Evolutionary conservation across 2,329 filamentous ascomycete genomes (phyloP), one percentile per base, ranked within the genome.

Genomic region (Rutstroemia sydowiana): DNA sequence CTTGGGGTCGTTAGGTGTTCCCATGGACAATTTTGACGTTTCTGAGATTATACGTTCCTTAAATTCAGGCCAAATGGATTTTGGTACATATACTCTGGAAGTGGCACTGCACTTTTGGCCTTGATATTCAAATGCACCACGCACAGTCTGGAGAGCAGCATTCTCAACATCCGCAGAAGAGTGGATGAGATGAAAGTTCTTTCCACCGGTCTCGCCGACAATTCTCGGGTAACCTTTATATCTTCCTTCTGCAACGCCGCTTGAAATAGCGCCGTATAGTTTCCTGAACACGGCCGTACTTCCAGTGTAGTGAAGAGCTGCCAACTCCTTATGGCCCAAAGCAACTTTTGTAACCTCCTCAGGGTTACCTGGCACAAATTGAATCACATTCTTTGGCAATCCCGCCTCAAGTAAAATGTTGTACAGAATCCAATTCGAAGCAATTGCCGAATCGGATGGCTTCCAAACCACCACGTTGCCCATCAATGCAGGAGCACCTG

Each of bases 401-500:
- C 92, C 91, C 16, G 92, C 90, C 73, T 96, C 91, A 21, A 93
- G 74, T 14, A 96, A 78, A 67, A 96, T 93, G 68, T 91, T 79
- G 74, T 95, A 90, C 45, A 95, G 75, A 51, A 96, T 75, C 82
- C 87, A 95, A 75, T 91, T 95, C 57, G 87, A 90, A 18, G 86
- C 85, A 56, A 96, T 86, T 36, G 91, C 88, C 14, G 76, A 85
- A 60, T 92, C 88, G 11, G 88, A 95, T 20, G 91, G 91, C 77
- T 96, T 96, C 91, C 91, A 96, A 43, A 96, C 73, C 3, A 95
- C 89, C 1, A 96, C 92, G 68, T 96, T 96, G 55, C 91, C 91
- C 75, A 96, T 84, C 53, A 96, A 73, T 1, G 89, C 89, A 13
- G 92, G 90, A 1, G 88, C 85, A 44, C 82, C 86, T 9, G 87